phyloP scores from a whole-genome alignment of 169 alveolate genomes.

The Fabrea salina region DNA sequence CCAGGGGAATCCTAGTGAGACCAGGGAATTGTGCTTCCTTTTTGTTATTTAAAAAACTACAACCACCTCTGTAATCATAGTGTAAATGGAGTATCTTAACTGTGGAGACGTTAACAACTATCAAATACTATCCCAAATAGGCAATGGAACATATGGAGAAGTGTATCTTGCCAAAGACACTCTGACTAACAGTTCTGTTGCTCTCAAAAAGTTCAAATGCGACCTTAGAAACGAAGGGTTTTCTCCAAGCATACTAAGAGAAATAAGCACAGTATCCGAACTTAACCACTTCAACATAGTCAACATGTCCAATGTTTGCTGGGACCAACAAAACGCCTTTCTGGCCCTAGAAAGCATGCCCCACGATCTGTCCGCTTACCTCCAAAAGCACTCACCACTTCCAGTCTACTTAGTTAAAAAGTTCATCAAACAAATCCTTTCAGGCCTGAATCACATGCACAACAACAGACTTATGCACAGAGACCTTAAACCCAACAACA shows the following conservation, averaged over 20 bases:
- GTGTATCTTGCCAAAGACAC: slow-evolving; percentile 64
- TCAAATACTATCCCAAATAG: too few species aligned
- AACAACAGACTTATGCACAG: slow-evolving; percentile 83
- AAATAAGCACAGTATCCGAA: slow-evolving; percentile 60
- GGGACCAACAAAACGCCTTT: slow-evolving; percentile 33
- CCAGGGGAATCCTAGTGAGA: too few species aligned
- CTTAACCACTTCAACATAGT: slow-evolving; percentile 68
- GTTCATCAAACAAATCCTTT: slow-evolving; percentile 65
- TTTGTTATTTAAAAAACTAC: too few species aligned
- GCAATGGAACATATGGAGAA: slow-evolving; percentile 71
- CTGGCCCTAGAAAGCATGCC: slow-evolving; percentile 43
- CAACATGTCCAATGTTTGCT: slow-evolving; percentile 37
- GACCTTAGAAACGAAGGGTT: slow-evolving; percentile 89
- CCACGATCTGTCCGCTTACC: slow-evolving; percentile 35
- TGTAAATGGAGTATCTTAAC: too few species aligned
- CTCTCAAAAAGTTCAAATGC: slow-evolving; percentile 64
- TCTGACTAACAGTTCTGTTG: slow-evolving; percentile 66
- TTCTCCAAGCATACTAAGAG: slow-evolving; percentile 83
- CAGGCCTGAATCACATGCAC: slow-evolving; percentile 76
- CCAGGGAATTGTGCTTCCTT: too few species aligned
- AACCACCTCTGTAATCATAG: too few species aligned
- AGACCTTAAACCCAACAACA: slow-evolving; percentile 87
- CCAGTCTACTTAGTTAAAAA: slow-evolving; percentile 34
- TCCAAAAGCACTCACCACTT: slow-evolving; percentile 2
- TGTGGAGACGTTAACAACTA: too few species aligned